Base-by-base conservation (phyloP, 352 stramenopile genomes). In the Blastocystis sp. region DNA sequence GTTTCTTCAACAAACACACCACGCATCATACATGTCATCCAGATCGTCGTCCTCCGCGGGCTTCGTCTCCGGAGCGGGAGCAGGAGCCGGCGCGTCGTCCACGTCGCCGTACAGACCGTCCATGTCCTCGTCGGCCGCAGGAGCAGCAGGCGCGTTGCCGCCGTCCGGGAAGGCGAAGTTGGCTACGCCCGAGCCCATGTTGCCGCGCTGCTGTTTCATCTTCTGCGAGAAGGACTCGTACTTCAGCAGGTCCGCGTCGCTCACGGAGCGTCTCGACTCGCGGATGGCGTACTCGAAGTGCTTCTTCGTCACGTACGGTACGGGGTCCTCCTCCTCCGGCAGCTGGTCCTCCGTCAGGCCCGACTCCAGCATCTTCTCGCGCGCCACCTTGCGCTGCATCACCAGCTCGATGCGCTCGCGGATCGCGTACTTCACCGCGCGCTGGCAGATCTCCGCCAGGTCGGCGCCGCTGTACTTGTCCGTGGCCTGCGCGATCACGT, bases 401-500 rank as follows among this genome's bases (percentile, higher is more conserved):
- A 98, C 95, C 79, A 95, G 94, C 90, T 97, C 94, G 90, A 98
- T 98, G 89, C 96, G 97, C 91, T 99, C 96, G n/a, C 96, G 94
- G 90, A 99, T 99, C 1, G 96, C 97, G 79, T 98, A 90, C 92
- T 99, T 99, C 81, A 95, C 97, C n/a, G 97, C 97, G 52, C 95
- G 94, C 92, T 99, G 97, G 89, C 97, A 99, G 89, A 99, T 99
- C 92, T 99, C 96, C 42, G 97, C 98, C 68, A 99, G 92, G 93
- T 99, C 97, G 54, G 97, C 97, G 89, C 97, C 97, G n/a, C 95
- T 98, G 90, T 98, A 98, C 91, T 98, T 98, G 91, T 99, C 96
- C 57, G 96, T 98, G 90, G 94, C 91, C 11, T 90, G 94, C 4
- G 96, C 96, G 76, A 99, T 91, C 90, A 97, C 98, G 89, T 97